Base-by-base conservation (phyloP, 768 basidiomycete species). In the Symmetrospora coprosmae region DNA sequence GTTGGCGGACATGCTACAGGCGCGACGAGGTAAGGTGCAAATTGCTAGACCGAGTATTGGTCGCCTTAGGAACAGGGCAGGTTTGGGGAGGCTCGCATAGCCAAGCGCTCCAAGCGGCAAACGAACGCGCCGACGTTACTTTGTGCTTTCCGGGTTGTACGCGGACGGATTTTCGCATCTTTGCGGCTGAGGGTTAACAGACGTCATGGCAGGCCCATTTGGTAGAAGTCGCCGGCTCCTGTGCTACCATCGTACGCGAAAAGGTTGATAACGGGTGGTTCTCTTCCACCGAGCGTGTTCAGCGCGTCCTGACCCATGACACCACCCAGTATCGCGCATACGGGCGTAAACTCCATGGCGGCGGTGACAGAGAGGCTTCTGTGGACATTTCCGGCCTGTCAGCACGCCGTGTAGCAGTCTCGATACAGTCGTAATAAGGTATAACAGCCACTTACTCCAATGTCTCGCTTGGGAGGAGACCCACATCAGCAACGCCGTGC, bases 281-380 rank as follows among this genome's bases (percentile, higher is more conserved):
- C 94, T 50, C 88, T 83, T 58, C 84, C 87, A 56, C 84, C 85
- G 37, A 97, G 77, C 0, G 87, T 82, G 71, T 94, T 90, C 38
- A 99, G 76, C 50, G 96, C 84, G 71, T 99, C 94, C 72, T 97
- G 94, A 1, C 83, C 91, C 14, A 97, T 75, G 74, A 97, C 80
- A 23, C 94, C 94, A 27, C 94, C 94, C 37, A 99, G 78, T 34
- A 99, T 85, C 0, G 94, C 94, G 70, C 89, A 87, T 1, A 89
- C 83, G 0, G 94, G 89, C 0, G 89, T 84, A 74, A 96, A 87
- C 70, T 92, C 89, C 71, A 85, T 82, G 19, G 75, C 73, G 6
- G 87, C 83, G n/a, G 84, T 82, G 14, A 75, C 77, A 4, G 82
- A 75, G 39, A 85, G 65, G n/a, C 80, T 75, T 65, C 90, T 94